Evolutionary conservation across 2,329 filamentous ascomycete genomes (phyloP).

Genomic region (Hypoxylon sp.): DNA sequence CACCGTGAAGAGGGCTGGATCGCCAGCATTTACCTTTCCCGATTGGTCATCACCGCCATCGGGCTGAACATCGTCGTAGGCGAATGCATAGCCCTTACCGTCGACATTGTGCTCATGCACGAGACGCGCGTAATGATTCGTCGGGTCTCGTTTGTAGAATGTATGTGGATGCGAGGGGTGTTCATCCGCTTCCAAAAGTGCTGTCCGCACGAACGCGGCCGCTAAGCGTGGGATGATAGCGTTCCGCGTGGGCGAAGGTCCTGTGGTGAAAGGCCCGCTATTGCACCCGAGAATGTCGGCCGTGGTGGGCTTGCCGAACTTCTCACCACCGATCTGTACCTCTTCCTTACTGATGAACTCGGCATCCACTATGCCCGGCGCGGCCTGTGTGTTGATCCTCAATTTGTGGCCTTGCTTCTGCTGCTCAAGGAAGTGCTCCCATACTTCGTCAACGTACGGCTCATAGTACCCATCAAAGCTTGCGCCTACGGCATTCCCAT

Average conservation of each 20-base stretch:
- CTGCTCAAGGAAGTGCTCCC: slow-evolving; percentile 54
- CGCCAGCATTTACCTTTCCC: slow-evolving; percentile 67
- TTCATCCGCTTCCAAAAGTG: slow-evolving; percentile 62
- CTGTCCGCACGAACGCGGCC: slow-evolving; percentile 67
- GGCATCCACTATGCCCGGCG: slow-evolving; percentile 66
- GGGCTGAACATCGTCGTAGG: slow-evolving; percentile 71
- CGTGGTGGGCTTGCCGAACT: slow-evolving; percentile 69
- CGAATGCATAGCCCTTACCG: slow-evolving; percentile 70
- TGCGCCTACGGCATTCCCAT: slow-evolving; percentile 58
- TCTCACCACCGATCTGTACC: slow-evolving; percentile 55
- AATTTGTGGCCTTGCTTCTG: slow-evolving; percentile 55
- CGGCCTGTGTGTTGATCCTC: slow-evolving; percentile 75
- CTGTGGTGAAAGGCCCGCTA: slow-evolving; percentile 69
- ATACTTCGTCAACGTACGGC: slow-evolving; percentile 59
- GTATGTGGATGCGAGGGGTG: slow-evolving; percentile 54
- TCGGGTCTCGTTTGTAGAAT: slow-evolving; percentile 59
- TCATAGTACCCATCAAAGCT: slow-evolving; percentile 61
- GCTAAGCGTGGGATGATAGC: slow-evolving; percentile 63
- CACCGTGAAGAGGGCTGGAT: slow-evolving; percentile 63
- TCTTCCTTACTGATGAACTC: slow-evolving; percentile 59
- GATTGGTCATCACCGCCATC: slow-evolving; percentile 66
- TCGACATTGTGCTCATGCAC: slow-evolving; percentile 68
- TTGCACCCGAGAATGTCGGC: slow-evolving; percentile 76
- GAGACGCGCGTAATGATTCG: slow-evolving; percentile 70
- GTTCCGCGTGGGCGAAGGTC: slow-evolving; percentile 56